phyloP scores from a whole-genome alignment of 257 asterid genomes.

The Solanum virginianum region DNA sequence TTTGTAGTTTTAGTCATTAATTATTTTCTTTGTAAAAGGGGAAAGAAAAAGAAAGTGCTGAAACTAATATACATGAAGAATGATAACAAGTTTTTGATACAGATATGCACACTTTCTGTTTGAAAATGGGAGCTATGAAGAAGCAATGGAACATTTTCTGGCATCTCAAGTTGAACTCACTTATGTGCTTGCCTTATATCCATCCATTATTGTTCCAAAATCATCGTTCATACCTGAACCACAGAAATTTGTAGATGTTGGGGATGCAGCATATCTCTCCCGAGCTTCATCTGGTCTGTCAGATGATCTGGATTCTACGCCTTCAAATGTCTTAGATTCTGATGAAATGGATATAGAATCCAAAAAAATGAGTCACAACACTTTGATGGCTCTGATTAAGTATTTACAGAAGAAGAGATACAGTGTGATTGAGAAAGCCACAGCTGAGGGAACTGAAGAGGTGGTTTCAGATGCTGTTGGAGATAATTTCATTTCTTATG shows the following conservation, averaged over 20 bases:
- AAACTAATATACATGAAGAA: neutral
- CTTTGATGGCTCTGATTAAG: conserved; percentile 94
- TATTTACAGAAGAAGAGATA: conserved; percentile 85
- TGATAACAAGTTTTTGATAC: conserved; percentile 11
- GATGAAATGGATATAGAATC: conserved; percentile 80
- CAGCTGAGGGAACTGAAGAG: conserved; percentile 98
- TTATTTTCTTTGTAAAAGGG: neutral
- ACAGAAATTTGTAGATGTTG: conserved; percentile 50
- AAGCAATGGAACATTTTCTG: conserved; percentile 91
- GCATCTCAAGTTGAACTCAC: conserved; percentile 94
- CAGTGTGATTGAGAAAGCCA: conserved; percentile 75
- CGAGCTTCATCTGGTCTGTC: conserved; percentile 87
- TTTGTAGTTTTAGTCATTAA: neutral
- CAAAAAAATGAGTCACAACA: conserved; percentile 87
- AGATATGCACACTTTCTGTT: conserved; percentile 92
- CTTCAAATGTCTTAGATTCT: conserved; percentile 37
- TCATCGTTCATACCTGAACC: conserved; percentile 78
- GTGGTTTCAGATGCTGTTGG: conserved; percentile 96
- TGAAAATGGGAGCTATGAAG: conserved; percentile 90
- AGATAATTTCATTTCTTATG: conserved; percentile 56
- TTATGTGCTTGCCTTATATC: conserved; percentile 74
- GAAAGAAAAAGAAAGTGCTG: neutral
- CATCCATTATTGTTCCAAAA: conserved; percentile 75
- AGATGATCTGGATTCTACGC: conserved; percentile 70
- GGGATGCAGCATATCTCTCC: conserved; percentile 54